phyloP scores from a whole-genome alignment of 352 stramenopile species.

The Paralagenidium karlingii region DNA sequence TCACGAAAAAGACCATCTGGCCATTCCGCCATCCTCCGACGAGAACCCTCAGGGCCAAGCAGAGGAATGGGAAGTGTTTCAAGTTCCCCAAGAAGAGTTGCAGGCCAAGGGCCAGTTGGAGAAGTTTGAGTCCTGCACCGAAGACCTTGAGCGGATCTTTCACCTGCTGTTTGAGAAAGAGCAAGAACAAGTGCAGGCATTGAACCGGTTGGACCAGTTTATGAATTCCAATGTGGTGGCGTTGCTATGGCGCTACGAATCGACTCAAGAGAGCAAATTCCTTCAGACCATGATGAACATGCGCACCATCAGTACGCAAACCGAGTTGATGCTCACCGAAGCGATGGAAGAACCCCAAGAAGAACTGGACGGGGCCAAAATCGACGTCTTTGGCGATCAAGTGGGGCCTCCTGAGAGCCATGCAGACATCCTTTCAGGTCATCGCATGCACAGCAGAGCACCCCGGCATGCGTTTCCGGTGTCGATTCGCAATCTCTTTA shows the following conservation, averaged over 20 bases:
- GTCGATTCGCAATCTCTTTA: conserved; percentile 34
- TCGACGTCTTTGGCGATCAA: conserved; percentile 6
- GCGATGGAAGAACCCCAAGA: conserved; percentile 7
- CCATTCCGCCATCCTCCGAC: background rate
- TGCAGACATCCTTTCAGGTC: too few species aligned
- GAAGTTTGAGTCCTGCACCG: conserved; percentile 32
- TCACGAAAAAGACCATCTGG: background rate
- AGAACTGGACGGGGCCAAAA: conserved; percentile 7
- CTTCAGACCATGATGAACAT: conserved; percentile 42
- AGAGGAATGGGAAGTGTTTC: conserved; percentile 38
- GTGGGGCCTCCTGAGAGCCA: background rate
- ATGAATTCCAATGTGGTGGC: conserved; percentile 53
- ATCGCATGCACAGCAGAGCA: too few species aligned
- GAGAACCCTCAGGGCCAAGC: conserved; percentile 4
- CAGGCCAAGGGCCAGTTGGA: conserved; percentile 21
- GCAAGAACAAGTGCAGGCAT: conserved; percentile 15
- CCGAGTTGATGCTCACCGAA: conserved; percentile 10
- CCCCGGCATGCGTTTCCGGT: conserved; percentile 23
- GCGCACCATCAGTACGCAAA: conserved; percentile 25
- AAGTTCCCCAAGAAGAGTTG: conserved; percentile 20
- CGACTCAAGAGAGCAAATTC: conserved; percentile 25
- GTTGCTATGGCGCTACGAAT: conserved; percentile 54
- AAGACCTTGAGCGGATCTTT: conserved; percentile 50
- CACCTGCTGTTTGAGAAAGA: conserved; percentile 23
- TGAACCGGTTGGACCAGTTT: conserved; percentile 54